phyloP scores from a whole-genome alignment of 306 rosid species.

The Carpinus fangiana region DNA sequence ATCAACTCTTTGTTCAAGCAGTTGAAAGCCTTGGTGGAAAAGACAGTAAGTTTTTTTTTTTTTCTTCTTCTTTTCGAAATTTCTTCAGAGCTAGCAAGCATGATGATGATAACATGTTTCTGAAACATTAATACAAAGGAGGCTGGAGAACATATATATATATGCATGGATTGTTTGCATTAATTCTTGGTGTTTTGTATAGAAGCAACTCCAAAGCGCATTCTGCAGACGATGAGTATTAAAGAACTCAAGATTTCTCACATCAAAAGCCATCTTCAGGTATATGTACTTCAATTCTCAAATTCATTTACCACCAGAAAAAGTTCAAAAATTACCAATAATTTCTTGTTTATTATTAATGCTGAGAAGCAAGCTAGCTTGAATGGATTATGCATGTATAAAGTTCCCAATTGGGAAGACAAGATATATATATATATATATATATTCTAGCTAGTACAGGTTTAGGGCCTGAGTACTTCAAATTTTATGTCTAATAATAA shows the following conservation, averaged over 20 bases:
- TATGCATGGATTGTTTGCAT: not conserved
- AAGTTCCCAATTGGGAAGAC: too few relatives aligned
- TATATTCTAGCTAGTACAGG: too few relatives aligned
- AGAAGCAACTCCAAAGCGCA: constrained; percentile 78
- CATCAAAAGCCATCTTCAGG: constrained; percentile 89
- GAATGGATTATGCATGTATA: not conserved
- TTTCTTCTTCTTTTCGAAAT: not conserved
- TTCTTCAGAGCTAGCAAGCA: not conserved
- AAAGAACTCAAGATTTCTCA: constrained; percentile 70
- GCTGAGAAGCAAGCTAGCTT: too few relatives aligned
- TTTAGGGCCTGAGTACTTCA: too few relatives aligned
- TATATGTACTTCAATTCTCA: not conserved
- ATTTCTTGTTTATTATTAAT: too few relatives aligned
- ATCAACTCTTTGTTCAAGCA: constrained; percentile 36
- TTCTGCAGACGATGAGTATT: constrained; percentile 70
- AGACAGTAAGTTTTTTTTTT: constrained; percentile 25
- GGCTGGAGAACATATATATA: not conserved
- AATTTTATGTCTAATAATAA: too few relatives aligned
- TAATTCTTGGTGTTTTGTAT: constrained; percentile 34
- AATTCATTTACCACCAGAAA: too few relatives aligned
- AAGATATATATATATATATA: too few relatives aligned
- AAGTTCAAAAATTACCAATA: too few relatives aligned
- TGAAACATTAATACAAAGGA: not conserved
- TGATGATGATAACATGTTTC: too few relatives aligned
- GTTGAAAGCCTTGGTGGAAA: constrained; percentile 49